Evolutionary conservation across 1,284 basidiomycete species (phyloP).

Genomic region (Rhodotorula mucilaginosa): DNA sequence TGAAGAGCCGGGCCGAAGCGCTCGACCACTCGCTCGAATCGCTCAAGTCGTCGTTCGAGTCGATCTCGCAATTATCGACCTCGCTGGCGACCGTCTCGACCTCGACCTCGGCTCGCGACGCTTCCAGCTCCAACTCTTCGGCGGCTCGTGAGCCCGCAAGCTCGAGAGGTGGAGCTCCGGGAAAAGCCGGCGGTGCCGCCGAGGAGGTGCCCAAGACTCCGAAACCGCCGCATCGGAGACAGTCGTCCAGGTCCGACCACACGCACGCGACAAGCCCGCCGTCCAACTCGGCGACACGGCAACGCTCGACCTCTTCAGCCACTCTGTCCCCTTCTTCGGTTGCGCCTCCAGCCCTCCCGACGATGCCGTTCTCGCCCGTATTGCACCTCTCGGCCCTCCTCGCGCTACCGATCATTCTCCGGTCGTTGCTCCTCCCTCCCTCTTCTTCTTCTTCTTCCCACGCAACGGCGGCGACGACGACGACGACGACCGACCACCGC

Average conservation of each 20-base stretch:
- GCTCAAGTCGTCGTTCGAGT: constrained; percentile 72
- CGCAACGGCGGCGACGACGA: no score
- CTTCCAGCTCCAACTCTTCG: background rate
- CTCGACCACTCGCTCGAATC: constrained; percentile 77
- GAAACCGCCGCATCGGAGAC: background rate
- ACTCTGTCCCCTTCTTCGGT: background rate
- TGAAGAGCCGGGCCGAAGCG: constrained; percentile 77
- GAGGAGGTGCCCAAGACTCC: background rate
- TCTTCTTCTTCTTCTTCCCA: no score
- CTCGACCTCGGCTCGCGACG: background rate
- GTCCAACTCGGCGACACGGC: background rate
- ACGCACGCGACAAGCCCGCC: background rate
- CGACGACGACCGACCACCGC: background rate
- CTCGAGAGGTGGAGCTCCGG: background rate
- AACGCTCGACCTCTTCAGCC: background rate
- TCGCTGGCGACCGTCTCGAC: constrained; percentile 56
- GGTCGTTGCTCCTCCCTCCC: constrained; percentile 3
- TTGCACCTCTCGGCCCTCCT: constrained; percentile 37
- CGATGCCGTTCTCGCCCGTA: constrained; percentile 28
- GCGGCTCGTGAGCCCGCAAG: background rate
- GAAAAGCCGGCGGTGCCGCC: background rate
- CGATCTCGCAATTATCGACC: constrained; percentile 72
- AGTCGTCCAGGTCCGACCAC: background rate
- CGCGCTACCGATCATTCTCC: constrained; percentile 30
- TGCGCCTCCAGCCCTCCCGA: background rate